Base-by-base conservation (phyloP, 768 basidiomycete genomes). In the Lactarius quietus region DNA sequence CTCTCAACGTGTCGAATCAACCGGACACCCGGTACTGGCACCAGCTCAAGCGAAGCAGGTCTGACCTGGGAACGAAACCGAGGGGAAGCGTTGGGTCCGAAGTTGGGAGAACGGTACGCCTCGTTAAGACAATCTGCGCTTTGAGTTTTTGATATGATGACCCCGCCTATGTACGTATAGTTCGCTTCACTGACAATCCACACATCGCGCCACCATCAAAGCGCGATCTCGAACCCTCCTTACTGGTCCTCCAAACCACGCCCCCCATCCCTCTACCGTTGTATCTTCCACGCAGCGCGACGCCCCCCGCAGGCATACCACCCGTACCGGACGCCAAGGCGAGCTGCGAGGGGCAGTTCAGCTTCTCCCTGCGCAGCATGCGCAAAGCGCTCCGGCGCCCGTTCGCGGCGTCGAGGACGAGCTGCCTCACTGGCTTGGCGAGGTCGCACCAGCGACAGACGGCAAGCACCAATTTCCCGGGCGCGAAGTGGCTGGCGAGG, bases 241-340 rank as follows among this genome's bases (percentile, higher is more conserved):
- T 74, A 4, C 83, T 86, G 3, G 73, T 73, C 33, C 75, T 77
- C 0, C 77, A 76, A 3, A 39, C 86, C 14, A 92, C 92, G 0
- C 93, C 92, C 71, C 91, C 92, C 2, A 82, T 84, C 66, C 92
- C 92, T 0, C 78, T 93, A 0, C 92, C 92, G 0, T 53, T 81
- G 1, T 92, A 85, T 71, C 82, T 93, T 6, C 81, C 85, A 6
- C 87, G 92, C 51, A 85, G 78, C 61, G 74, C 80, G 10, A 78
- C 80, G 62, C 69, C 89, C 0, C 85, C 89, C 0, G 70, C 82
- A 7, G 71, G 81, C 1, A 64, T 60, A 3, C 48, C 72, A 4
- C n/a, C n/a, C n/a, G n/a, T n/a, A n/a, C n/a, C n/a, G n/a, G n/a
- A n/a, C n/a, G n/a, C n/a, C n/a, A n/a, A n/a, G n/a, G n/a, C n/a